Percentiles rank a stretch among this genome's conserved stretches.
Evolutionary conservation across 805 yeast species (phyloP).

Genomic region (Komagataella pastoris): DNA sequence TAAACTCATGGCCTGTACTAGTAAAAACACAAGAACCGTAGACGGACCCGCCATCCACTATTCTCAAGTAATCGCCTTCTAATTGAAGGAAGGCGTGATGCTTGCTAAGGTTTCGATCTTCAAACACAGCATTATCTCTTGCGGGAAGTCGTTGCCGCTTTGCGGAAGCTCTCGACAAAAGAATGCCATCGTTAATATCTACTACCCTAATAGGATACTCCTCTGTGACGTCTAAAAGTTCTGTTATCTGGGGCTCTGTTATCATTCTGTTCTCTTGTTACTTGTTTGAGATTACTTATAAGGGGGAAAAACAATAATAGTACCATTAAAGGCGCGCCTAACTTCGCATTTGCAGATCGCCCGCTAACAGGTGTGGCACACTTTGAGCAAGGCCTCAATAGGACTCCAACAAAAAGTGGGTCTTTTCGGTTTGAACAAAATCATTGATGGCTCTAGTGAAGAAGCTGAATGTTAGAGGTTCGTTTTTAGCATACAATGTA

Average conservation of each 20-base stretch:
- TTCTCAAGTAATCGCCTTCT: background rate
- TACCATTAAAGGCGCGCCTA: conserved; percentile 3
- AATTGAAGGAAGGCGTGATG: background rate
- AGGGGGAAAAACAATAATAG: conserved; percentile 3
- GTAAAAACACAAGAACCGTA: background rate
- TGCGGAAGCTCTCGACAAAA: background rate
- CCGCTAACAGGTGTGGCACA: background rate
- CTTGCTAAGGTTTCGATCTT: background rate
- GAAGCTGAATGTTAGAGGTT: background rate
- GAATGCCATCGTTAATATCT: background rate
- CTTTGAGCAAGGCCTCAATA: background rate
- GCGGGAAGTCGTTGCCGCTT: background rate
- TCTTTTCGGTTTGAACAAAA: background rate
- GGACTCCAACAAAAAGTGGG: background rate
- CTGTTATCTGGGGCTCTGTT: background rate
- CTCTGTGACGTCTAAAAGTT: background rate
- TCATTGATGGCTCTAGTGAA: background rate
- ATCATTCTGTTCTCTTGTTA: background rate
- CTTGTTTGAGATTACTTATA: conserved; percentile 3
- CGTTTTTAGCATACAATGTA: conserved; percentile 1
- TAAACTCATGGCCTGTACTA: background rate
- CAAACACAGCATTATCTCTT: background rate
- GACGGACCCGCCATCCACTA: background rate
- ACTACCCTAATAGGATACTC: background rate
- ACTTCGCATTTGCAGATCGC: background rate